Evolutionary conservation across 371 early-diverging fungal species (phyloP).

Genomic region (Capniomyces stellatus): DNA sequence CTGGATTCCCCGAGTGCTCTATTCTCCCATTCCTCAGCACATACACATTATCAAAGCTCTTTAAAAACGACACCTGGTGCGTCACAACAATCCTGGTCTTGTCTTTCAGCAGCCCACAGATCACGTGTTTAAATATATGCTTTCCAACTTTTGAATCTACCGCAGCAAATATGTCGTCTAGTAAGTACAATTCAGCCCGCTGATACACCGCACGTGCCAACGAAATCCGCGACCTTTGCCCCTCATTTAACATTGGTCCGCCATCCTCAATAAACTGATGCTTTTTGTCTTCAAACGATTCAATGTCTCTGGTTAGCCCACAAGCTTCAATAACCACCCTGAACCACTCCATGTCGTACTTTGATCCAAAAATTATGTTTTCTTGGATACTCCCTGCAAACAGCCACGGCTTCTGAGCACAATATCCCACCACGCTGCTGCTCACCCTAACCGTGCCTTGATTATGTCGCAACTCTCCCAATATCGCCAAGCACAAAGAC

Average conservation of each 20-base stretch:
- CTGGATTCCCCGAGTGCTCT: too few relatives aligned
- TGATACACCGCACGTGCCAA: constrained; percentile 62
- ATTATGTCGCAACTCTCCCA: constrained; percentile 71
- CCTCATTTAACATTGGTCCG: constrained; percentile 38
- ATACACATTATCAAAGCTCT: constrained; percentile 25
- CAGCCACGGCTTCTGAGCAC: constrained; percentile 32
- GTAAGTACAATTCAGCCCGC: constrained; percentile 56
- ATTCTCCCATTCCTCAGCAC: not conserved
- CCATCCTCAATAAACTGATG: constrained; percentile 33
- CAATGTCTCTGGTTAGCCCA: constrained; percentile 34
- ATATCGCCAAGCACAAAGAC: constrained; percentile 58
- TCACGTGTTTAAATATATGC: constrained; percentile 5
- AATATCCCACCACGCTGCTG: constrained; percentile 11
- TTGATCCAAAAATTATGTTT: constrained; percentile 38
- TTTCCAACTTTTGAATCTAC: not conserved
- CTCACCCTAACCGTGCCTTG: constrained; percentile 33
- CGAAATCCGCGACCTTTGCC: constrained; percentile 36
- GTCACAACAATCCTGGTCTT: constrained; percentile 33
- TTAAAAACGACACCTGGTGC: constrained; percentile 29
- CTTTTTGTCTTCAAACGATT: constrained; percentile 38
- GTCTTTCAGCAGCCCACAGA: constrained; percentile 35
- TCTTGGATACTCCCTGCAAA: constrained; percentile 29
- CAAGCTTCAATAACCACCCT: constrained; percentile 21
- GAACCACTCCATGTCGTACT: constrained; percentile 26
- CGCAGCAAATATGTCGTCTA: constrained; percentile 55